Conservation (phyloP, 2,329 filamentous ascomycete species). For the Xylaria sp. region DNA sequence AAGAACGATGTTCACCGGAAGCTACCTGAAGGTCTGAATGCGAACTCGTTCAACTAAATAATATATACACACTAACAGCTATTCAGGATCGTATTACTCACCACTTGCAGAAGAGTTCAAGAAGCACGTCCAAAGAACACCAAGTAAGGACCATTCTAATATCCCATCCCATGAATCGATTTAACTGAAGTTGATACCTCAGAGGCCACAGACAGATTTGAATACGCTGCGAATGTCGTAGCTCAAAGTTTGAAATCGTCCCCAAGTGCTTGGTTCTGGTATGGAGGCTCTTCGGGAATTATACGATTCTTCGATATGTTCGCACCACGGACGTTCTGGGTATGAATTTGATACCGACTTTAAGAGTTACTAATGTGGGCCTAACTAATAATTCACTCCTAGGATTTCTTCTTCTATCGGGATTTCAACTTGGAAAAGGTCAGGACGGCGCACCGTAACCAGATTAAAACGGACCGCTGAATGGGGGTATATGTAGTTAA, state of each 20-base stretch:
- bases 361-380: neutral
- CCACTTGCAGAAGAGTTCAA: conserved; percentile 40
- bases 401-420: neutral
- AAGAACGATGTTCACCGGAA: conserved; percentile 38
- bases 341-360: neutral
- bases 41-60: neutral
- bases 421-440: too few relatives aligned
- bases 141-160: conserved; percentile 31
- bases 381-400: neutral
- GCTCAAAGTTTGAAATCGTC: conserved; percentile 30
- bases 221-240: conserved; percentile 43
- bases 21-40: conserved; percentile 38
- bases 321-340: conserved; percentile 40
- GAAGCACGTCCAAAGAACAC: conserved; percentile 40
- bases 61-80: too few relatives aligned
- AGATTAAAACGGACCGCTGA: too few relatives aligned
- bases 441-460: too few relatives aligned
- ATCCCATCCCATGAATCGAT: too few relatives aligned
- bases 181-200: neutral
- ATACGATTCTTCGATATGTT: conserved; percentile 40
- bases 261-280: conserved; percentile 41
- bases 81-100: conserved; percentile 41
- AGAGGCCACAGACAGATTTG: conserved; percentile 34
- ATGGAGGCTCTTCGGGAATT: conserved; percentile 6
- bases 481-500: too few relatives aligned